These are phyloP conservation scores for Stachybotrys elegans DNA, from an alignment of 2,329 filamentous ascomycete genomes.

Conservation along the genomic window DNA sequence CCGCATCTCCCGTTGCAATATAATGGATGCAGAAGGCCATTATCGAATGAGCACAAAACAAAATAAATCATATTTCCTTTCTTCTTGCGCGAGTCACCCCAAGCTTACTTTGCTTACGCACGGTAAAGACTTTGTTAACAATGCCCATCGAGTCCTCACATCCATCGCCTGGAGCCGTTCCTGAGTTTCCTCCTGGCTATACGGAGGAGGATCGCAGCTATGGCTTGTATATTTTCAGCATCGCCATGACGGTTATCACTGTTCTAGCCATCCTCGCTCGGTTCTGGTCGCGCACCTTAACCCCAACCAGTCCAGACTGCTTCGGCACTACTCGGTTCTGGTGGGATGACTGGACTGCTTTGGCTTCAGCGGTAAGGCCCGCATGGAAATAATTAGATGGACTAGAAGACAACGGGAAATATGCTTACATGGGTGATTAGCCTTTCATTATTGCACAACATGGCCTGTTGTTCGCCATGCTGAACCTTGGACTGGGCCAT, in stretches of 20 bases:
- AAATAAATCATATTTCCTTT: too few species aligned
- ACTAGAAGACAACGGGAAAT: not conserved
- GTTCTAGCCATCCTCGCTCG: not conserved
- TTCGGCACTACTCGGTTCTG: not conserved
- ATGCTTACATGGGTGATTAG: not conserved
- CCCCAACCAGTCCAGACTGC: not conserved
- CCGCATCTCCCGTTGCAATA: too few species aligned
- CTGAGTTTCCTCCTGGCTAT: not conserved
- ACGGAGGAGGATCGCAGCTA: not conserved
- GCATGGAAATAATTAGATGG: too few species aligned
- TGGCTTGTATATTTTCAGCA: not conserved
- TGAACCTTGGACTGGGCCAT: not conserved
- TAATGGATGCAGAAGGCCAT: too few species aligned
- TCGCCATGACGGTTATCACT: not conserved
- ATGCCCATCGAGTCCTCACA: too few species aligned
- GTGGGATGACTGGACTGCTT: slow-evolving; percentile 1
- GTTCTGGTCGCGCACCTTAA: not conserved
- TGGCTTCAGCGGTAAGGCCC: not conserved
- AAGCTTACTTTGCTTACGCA: too few species aligned
- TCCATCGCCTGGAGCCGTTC: too few species aligned
- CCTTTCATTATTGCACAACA: not conserved
- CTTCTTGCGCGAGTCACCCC: too few species aligned
- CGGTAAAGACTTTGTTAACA: too few species aligned
- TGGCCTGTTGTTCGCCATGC: not conserved
- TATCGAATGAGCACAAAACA: too few species aligned